These are phyloP conservation scores for Calendula officinalis DNA, from an alignment of 129 eudicot species.

Conservation along the genomic window DNA sequence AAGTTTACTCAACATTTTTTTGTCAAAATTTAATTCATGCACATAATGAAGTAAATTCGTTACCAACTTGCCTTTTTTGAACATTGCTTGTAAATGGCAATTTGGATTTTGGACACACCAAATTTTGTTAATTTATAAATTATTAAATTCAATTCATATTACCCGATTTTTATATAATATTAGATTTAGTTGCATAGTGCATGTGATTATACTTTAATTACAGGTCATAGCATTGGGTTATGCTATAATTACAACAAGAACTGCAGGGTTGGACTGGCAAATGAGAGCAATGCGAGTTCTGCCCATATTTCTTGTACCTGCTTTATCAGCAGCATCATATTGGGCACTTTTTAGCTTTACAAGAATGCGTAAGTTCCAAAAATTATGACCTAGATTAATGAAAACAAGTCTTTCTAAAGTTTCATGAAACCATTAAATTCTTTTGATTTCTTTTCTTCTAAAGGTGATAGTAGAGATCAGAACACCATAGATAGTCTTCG, in stretches of 20 bases:
- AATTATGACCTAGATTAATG: neutral
- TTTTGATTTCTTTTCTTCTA: neutral
- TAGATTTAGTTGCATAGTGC: neutral
- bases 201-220: constrained; percentile 1
- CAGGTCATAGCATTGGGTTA: constrained; percentile 69
- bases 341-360: constrained; percentile 52
- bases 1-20: neutral
- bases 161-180: no score
- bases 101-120: neutral
- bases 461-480: constrained; percentile 79
- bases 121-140: neutral
- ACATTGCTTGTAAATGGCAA: neutral
- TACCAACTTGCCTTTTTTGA: neutral
- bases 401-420: neutral
- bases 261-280: constrained; percentile 65
- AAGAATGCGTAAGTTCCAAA: constrained; percentile 58
- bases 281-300: constrained; percentile 77
- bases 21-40: neutral
- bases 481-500: constrained; percentile 83
- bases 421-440: neutral
- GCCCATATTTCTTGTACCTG: constrained; percentile 86
- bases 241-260: constrained; percentile 82
- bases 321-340: constrained; percentile 45
- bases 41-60: neutral
- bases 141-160: no score